Conservation (phyloP, 2,329 filamentous ascomycete species). For the Tolypocladium amazonense region DNA sequence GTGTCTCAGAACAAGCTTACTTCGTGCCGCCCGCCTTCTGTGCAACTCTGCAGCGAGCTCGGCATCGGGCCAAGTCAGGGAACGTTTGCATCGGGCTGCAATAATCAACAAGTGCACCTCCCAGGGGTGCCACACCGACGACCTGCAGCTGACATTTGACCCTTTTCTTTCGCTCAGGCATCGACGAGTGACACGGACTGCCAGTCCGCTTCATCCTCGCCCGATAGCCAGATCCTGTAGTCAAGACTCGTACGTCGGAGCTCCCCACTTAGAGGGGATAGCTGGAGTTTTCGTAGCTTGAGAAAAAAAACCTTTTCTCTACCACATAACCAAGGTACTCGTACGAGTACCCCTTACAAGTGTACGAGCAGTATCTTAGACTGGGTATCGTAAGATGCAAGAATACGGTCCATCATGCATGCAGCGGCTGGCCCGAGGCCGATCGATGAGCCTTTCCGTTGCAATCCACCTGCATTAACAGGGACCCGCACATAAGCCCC, state of each 20-base stretch:
- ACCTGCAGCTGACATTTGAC: background rate
- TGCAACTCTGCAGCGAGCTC: background rate
- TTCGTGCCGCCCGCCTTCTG: background rate
- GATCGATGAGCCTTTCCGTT: background rate
- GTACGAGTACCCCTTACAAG: background rate
- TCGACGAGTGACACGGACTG: background rate
- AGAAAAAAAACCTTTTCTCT: too few relatives aligned
- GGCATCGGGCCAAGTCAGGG: background rate
- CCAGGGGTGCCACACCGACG: background rate
- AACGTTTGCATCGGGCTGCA: background rate
- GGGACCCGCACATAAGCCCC: background rate
- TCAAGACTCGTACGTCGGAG: background rate
- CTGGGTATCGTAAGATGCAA: background rate
- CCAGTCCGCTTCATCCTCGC: too few relatives aligned
- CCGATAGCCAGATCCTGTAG: background rate
- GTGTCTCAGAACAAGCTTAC: background rate
- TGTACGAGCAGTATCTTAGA: background rate
- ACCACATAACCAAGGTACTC: too few relatives aligned
- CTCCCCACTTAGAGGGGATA: too few relatives aligned
- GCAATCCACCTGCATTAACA: background rate
- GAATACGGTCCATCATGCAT: background rate
- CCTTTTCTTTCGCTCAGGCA: background rate
- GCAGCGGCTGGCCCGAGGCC: background rate
- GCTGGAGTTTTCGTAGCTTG: too few relatives aligned
- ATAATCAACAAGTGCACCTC: background rate